Base-by-base conservation (phyloP, 2,329 filamentous ascomycete genomes). In the Fusarium albosuccineum region DNA sequence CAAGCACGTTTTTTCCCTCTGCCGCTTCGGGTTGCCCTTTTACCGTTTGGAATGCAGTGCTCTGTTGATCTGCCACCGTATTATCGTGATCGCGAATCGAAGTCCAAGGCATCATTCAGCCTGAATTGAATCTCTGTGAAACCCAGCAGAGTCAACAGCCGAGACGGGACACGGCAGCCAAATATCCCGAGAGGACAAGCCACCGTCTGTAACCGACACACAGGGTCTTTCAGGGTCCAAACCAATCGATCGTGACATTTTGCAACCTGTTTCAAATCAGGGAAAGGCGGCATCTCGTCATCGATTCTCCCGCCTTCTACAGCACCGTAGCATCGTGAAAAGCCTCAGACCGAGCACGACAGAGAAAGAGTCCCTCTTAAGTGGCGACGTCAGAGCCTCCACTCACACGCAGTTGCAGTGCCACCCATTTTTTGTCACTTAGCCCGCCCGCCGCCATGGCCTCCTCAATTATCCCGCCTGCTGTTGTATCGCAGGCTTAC, bases 341-440 rank as follows among this genome's bases (percentile, higher is more conserved):
- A 62, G 45, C 66, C 66, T 68, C 66, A 68, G 6, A 27, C 41
- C n/a, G 30, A 14, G 14, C 36, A 22, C 17, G 17, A 22, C 17
- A 22, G 17, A 22, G 8, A 17, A 22, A 34, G 27, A 22, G 2
- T 9, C 34, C 45, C 17, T 49, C 44, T 26, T 13, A 29, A 49
- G 45, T 49, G 45, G 45, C 60, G 62, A 68, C 66, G 66, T 68
- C 66, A 68, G 65, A 68, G 58, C 41, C 60, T 49, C 65, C 65
- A 67, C 65, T 52, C 65, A 67, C 64, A 67, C 55, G 6, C 33
- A 55, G 37, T 37, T 33, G 33, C 30, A 39, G 42, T 46, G 33
- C 41, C 41, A 30, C 52, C 40, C 34, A 16, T 27, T 50, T 39
- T 4, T 22, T 16, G 14, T 37, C 5, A 9, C 29, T 50, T 39